A percentile compares a stretch with the other conserved stretches of the same genome.
Evolutionary conservation across 2,329 filamentous ascomycete species (phyloP).

Genomic region (Aspergillus sergii): DNA sequence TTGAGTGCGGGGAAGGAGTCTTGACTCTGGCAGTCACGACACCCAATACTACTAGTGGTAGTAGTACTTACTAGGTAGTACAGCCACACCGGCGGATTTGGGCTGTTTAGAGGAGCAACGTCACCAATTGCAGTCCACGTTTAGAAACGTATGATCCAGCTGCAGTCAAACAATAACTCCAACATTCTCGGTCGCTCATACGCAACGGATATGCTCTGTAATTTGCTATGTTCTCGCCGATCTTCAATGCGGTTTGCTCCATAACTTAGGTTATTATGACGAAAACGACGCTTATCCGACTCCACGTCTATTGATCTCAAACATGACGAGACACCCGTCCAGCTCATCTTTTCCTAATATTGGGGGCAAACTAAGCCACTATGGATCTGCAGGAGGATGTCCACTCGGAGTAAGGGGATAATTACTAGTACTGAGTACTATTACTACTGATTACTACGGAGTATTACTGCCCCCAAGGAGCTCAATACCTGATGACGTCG

Average conservation of each 20-base stretch:
- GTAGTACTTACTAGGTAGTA: neutral
- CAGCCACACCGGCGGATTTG: neutral
- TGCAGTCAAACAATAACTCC: neutral
- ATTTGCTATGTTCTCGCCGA: constrained; percentile 4
- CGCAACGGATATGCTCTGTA: neutral
- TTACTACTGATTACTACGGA: neutral
- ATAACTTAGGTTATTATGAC: constrained; percentile 17
- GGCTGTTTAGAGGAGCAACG: neutral
- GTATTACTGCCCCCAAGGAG: neutral
- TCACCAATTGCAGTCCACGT: neutral
- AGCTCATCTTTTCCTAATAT: neutral
- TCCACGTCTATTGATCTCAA: neutral
- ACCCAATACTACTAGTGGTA: neutral
- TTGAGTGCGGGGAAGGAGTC: constrained; percentile 23
- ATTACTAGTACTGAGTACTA: neutral
- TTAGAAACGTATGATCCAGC: neutral
- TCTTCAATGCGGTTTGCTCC: constrained; percentile 8
- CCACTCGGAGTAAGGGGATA: neutral
- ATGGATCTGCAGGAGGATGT: neutral
- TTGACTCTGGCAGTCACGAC: constrained; percentile 1
- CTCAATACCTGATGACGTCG: constrained; percentile 4
- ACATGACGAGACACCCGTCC: neutral
- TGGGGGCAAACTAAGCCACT: neutral
- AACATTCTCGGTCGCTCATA: neutral
- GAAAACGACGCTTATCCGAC: constrained; percentile 10